These are phyloP conservation scores for Amanita muscaria DNA, from an alignment of 768 basidiomycete genomes.

Conservation along the genomic window DNA sequence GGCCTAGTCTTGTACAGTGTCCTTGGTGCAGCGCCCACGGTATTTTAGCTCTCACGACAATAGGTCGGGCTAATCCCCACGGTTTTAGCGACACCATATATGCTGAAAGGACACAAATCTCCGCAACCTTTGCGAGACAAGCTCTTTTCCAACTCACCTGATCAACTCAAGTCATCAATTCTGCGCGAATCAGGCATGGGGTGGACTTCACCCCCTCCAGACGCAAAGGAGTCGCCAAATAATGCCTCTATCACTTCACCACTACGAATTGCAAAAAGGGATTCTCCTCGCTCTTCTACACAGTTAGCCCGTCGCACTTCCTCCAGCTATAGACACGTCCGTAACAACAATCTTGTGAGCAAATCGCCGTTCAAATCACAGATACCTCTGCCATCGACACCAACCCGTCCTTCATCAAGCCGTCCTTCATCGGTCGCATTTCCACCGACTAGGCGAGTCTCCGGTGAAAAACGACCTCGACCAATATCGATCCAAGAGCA, in stretches of 20 bases:
- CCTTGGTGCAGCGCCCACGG: slow-evolving; percentile 7
- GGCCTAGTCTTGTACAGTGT: slow-evolving; percentile 8
- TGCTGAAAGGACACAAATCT: slow-evolving; percentile 33
- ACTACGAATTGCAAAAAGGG: slow-evolving; percentile 68
- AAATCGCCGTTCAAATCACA: slow-evolving; percentile 81
- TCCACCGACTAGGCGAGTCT: slow-evolving; percentile 42
- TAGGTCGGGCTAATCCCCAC: slow-evolving; percentile 11
- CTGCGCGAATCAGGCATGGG: slow-evolving; percentile 56
- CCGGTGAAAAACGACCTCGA: slow-evolving; percentile 72
- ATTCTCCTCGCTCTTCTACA: slow-evolving; percentile 36
- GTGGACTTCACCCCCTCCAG: slow-evolving; percentile 42
- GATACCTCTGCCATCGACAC: slow-evolving; percentile 42
- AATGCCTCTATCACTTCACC: slow-evolving; percentile 46
- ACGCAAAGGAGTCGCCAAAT: slow-evolving; percentile 23
- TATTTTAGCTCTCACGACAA: slow-evolving; percentile 9
- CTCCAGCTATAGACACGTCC: slow-evolving; percentile 72
- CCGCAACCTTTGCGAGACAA: slow-evolving; percentile 42
- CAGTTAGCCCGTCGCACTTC: slow-evolving; percentile 59
- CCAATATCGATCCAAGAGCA: slow-evolving; percentile 65
- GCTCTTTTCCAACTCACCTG: slow-evolving; percentile 53
- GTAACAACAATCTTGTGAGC: slow-evolving; percentile 69
- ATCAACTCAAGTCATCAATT: slow-evolving; percentile 56
- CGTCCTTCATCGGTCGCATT: slow-evolving; percentile 24
- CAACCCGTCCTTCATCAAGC: slow-evolving; percentile 23
- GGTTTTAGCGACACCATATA: slow-evolving; percentile 1